These are phyloP conservation scores for Priceomyces castillae DNA, from an alignment of 805 yeast genomes.

Conservation along the genomic window DNA sequence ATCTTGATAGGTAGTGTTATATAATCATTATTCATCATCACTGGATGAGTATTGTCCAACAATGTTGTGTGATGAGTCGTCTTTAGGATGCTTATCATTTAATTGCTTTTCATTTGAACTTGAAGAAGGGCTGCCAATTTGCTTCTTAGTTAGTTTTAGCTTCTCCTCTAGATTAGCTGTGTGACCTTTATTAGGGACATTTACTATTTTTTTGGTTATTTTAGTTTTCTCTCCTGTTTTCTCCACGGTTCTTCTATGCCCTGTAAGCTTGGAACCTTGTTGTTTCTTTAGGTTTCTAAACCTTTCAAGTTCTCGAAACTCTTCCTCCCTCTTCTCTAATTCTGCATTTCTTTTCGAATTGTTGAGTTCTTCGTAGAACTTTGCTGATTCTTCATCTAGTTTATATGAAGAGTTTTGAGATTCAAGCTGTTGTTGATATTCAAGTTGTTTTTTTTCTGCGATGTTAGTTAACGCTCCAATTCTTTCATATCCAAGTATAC, in stretches of 20 bases:
- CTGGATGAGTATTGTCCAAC: conserved; percentile 11
- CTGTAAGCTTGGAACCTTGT: background rate
- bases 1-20: no score
- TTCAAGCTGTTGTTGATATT: conserved; percentile 28
- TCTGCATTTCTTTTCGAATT: conserved; percentile 18
- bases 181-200: background rate
- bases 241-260: background rate
- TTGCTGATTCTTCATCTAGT: conserved; percentile 34
- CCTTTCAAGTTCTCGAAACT: conserved; percentile 19
- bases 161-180: background rate
- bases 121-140: background rate
- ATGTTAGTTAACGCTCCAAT: conserved; percentile 15
- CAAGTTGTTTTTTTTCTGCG: conserved; percentile 30
- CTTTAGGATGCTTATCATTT: background rate
- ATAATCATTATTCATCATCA: conserved; percentile 11
- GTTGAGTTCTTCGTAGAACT: conserved; percentile 29
- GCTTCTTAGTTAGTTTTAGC: background rate
- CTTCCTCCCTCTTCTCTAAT: conserved; percentile 18
- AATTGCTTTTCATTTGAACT: background rate
- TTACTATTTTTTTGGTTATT: background rate
- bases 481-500: background rate
- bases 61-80: background rate
- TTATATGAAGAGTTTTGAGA: conserved; percentile 40
- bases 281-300: conserved; percentile 7
- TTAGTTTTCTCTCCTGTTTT: background rate